A percentile compares a stretch with the other conserved stretches of the same genome.
Evolutionary conservation across 1,139 yeast genomes (phyloP).

Genomic region (Suhomyces terraborum): DNA sequence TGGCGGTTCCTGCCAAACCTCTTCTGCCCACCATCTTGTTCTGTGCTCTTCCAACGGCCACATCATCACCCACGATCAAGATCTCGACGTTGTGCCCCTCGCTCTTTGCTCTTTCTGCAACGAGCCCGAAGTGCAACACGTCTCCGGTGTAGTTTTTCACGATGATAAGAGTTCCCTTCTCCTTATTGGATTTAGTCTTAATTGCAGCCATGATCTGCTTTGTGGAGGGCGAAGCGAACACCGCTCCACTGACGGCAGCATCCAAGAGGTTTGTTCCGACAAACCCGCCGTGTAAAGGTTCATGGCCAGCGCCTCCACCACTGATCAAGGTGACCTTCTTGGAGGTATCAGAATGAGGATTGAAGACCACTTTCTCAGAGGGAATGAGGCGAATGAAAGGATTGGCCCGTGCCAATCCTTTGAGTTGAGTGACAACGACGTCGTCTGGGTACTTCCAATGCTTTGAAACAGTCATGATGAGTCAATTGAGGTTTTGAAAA

Average conservation of each 20-base stretch:
- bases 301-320: constrained; percentile 97
- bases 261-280: constrained; percentile 81
- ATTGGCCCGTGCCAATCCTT: constrained; percentile 69
- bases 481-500: background rate
- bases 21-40: constrained; percentile 92
- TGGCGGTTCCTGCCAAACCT: constrained; percentile 87
- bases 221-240: constrained; percentile 91
- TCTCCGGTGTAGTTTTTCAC: constrained; percentile 96
- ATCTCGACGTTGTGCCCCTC: constrained; percentile 72
- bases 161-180: constrained; percentile 68
- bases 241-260: constrained; percentile 86
- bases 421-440: constrained; percentile 62
- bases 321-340: constrained; percentile 70
- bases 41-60: constrained; percentile 84
- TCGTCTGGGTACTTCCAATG: constrained; percentile 61
- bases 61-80: constrained; percentile 83
- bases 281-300: constrained; percentile 89
- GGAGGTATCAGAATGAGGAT: constrained; percentile 35
- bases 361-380: constrained; percentile 67
- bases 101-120: constrained; percentile 82
- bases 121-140: constrained; percentile 86
- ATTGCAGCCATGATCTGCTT: constrained; percentile 79
- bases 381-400: constrained; percentile 66
- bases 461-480: constrained; percentile 31
- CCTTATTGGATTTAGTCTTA: constrained; percentile 57